Evolutionary conservation across 331 rosid genomes (phyloP).

Genomic region (Rosa hybrid): DNA sequence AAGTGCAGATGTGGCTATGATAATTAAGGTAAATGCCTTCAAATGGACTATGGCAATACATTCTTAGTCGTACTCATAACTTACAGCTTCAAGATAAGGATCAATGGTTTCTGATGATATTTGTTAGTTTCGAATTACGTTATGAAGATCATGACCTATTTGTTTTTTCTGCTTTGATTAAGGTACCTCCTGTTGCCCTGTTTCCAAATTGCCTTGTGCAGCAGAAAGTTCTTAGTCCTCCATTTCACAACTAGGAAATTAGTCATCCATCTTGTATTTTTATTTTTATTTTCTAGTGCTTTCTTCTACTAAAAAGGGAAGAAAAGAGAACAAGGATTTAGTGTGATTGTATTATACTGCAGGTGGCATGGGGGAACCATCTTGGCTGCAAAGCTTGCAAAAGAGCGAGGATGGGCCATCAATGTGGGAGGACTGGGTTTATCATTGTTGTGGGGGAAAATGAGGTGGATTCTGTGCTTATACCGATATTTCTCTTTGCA

Average conservation of each 20-base stretch:
- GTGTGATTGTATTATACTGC: constrained; percentile 17
- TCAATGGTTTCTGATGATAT: too few relatives aligned
- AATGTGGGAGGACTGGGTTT: constrained; percentile 88
- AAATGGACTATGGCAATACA: too few relatives aligned
- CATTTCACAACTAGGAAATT: constrained; percentile 76
- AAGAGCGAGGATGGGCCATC: constrained; percentile 94
- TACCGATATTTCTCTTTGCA: constrained; percentile 84
- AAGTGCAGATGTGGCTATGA: constrained; percentile 72
- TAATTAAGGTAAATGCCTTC: constrained; percentile 64
- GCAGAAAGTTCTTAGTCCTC: constrained; percentile 74
- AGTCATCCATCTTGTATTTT: neutral
- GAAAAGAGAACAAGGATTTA: constrained; percentile 2
- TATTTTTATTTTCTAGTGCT: neutral
- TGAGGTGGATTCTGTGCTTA: constrained; percentile 95
- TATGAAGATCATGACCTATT: constrained; percentile 15
- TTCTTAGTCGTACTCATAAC: too few relatives aligned
- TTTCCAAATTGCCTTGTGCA: constrained; percentile 75
- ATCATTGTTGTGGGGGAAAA: constrained; percentile 73
- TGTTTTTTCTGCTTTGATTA: constrained; percentile 26
- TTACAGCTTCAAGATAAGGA: neutral
- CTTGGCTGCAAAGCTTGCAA: constrained; percentile 88
- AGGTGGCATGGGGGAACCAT: constrained; percentile 96
- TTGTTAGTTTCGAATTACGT: constrained; percentile 3
- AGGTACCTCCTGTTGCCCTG: constrained; percentile 86
- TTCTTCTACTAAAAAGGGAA: neutral